phyloP scores from a whole-genome alignment of 768 basidiomycete species.

The Boletus pseudopeckii region DNA sequence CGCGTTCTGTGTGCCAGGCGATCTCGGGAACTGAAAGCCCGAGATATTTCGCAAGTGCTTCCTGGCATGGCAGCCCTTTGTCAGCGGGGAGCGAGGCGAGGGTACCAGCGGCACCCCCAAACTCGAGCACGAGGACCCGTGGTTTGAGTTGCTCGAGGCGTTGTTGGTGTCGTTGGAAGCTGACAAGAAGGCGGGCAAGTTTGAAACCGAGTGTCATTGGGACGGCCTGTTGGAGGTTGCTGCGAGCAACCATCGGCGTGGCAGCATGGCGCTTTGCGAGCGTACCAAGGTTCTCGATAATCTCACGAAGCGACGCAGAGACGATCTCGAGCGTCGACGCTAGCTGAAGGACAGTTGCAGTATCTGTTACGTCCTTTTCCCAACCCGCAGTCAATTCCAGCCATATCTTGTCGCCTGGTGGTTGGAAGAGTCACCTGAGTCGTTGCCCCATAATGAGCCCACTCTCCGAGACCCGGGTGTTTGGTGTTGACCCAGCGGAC shows the following conservation, averaged over 20 bases:
- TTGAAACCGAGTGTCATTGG: slow-evolving; percentile 48
- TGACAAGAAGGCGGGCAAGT: slow-evolving; percentile 41
- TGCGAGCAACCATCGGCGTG: slow-evolving; percentile 45
- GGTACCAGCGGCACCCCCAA: slow-evolving; percentile 46
- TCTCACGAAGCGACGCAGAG: slow-evolving; percentile 27
- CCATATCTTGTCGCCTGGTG: not conserved
- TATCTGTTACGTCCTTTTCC: slow-evolving; percentile 46
- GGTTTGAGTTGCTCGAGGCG: slow-evolving; percentile 36
- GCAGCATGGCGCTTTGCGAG: slow-evolving; percentile 33
- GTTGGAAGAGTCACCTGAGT: slow-evolving; percentile 37
- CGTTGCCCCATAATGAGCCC: slow-evolving; percentile 48
- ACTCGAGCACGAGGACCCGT: slow-evolving; percentile 41
- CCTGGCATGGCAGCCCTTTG: slow-evolving; percentile 27
- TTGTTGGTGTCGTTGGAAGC: slow-evolving; percentile 39
- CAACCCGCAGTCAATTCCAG: not conserved
- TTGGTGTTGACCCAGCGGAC: slow-evolving; percentile 36
- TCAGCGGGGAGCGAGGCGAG: slow-evolving; percentile 42
- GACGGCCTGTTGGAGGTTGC: slow-evolving; percentile 48
- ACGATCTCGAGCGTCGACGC: slow-evolving; percentile 37
- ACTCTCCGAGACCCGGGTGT: slow-evolving; percentile 39
- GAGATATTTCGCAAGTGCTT: slow-evolving; percentile 17
- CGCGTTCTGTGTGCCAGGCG: slow-evolving; percentile 42
- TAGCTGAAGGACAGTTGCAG: slow-evolving; percentile 42
- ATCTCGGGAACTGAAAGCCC: slow-evolving; percentile 26
- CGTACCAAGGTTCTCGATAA: slow-evolving; percentile 28